A percentile compares a stretch with the other conserved stretches of the same genome.
These are phyloP conservation scores for Claviceps capensis DNA, from an alignment of 2,329 filamentous ascomycete genomes.

Conservation along the genomic window DNA sequence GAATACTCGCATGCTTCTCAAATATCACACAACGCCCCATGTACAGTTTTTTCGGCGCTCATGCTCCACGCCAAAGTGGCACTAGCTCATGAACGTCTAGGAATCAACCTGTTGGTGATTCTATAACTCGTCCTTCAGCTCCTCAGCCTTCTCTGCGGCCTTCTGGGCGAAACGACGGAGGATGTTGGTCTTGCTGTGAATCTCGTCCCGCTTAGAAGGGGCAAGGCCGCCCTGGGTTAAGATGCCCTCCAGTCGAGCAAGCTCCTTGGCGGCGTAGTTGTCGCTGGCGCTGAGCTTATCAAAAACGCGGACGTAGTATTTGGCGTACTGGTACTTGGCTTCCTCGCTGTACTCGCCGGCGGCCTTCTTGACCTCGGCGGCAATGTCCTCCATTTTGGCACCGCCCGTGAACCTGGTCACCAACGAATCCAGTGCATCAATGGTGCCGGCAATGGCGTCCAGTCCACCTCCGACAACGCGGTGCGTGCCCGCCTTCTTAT, in stretches of 20 bases:
- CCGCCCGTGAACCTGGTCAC: conserved; percentile 61
- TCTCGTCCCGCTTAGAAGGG: conserved; percentile 75
- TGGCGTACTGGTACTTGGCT: conserved; percentile 60
- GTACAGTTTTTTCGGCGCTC: background rate
- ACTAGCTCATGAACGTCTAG: background rate
- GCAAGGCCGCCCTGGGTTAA: conserved; percentile 77
- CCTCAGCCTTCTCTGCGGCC: conserved; percentile 33
- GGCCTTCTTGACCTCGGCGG: conserved; percentile 58
- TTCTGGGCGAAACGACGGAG: conserved; percentile 60
- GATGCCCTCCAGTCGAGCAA: conserved; percentile 64
- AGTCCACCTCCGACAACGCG: conserved; percentile 70
- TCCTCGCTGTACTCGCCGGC: conserved; percentile 50
- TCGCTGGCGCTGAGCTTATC: conserved; percentile 70
- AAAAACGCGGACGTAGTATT: conserved; percentile 89
- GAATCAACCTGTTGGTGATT: conserved; percentile 2
- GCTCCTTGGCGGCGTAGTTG: conserved; percentile 74
- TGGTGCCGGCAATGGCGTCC: conserved; percentile 65
- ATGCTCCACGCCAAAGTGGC: background rate
- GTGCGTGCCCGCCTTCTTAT: conserved; percentile 79
- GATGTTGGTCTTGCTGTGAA: conserved; percentile 78
- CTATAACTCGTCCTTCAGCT: conserved; percentile 38
- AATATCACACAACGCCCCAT: background rate
- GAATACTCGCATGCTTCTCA: background rate
- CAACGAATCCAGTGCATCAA: conserved; percentile 63
- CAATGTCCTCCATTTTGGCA: conserved; percentile 46